These are phyloP conservation scores for Periglandula ipomoeae DNA, from an alignment of 2,329 filamentous ascomycete species.

Conservation along the genomic window DNA sequence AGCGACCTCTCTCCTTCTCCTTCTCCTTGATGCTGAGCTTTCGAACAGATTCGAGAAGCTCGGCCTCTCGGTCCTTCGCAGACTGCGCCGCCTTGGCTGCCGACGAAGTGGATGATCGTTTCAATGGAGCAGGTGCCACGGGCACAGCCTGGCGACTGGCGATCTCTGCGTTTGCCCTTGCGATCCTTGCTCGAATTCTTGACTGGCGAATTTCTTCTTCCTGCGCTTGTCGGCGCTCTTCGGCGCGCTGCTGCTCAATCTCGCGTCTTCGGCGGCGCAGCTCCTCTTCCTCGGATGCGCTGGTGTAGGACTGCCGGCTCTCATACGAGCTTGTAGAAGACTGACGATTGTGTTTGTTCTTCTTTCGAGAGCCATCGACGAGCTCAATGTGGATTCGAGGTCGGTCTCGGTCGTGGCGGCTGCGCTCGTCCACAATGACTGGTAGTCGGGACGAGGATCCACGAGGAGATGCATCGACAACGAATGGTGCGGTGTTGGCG, in stretches of 20 bases:
- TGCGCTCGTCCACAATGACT: slow-evolving; percentile 30
- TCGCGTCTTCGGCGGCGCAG: slow-evolving; percentile 16
- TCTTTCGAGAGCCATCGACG: slow-evolving; percentile 18
- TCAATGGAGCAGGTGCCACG: slow-evolving; percentile 13
- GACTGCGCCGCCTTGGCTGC: slow-evolving; percentile 14
- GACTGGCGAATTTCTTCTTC: slow-evolving; percentile 12
- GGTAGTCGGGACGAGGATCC: slow-evolving; percentile 20
- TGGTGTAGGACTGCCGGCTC: slow-evolving; percentile 21
- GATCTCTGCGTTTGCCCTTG: slow-evolving; percentile 33
- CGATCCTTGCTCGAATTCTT: slow-evolving; percentile 22
- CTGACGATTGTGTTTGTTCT: slow-evolving; percentile 23
- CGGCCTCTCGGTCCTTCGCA: slow-evolving; percentile 16
- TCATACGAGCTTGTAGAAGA: slow-evolving; percentile 27
- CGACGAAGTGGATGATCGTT: slow-evolving; percentile 15
- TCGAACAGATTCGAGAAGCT: slow-evolving; percentile 25
- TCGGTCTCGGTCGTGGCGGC: slow-evolving; percentile 11
- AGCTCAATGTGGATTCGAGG: slow-evolving; percentile 29
- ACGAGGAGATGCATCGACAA: slow-evolving; percentile 16
- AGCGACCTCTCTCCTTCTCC: slow-evolving; percentile 17
- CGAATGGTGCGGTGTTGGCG: slow-evolving; percentile 14
- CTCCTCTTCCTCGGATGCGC: slow-evolving; percentile 19
- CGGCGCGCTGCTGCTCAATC: slow-evolving; percentile 15
- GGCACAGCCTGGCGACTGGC: slow-evolving; percentile 26
- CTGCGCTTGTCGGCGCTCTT: slow-evolving; percentile 16
- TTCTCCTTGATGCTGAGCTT: slow-evolving; percentile 23